Evolutionary conservation across 768 basidiomycete species (phyloP).

Genomic region (Xerocomellus intermedius): DNA sequence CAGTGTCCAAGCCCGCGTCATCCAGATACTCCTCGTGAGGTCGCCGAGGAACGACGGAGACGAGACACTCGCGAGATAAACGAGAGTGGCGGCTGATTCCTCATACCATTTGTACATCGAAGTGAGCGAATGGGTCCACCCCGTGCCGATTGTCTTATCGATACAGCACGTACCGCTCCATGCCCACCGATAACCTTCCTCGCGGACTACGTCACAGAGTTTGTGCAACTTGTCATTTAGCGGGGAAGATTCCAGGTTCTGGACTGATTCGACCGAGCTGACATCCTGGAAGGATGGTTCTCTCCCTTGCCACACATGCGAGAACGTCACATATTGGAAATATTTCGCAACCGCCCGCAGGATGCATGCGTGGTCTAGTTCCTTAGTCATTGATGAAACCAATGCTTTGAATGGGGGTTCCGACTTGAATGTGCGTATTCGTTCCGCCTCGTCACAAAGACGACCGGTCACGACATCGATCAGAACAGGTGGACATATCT

Average conservation of each 20-base stretch:
- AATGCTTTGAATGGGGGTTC: neutral
- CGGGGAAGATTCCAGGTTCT: neutral
- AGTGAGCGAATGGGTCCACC: neutral
- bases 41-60: too few relatives aligned
- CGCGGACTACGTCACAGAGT: neutral
- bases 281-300: neutral
- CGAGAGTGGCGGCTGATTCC: slow-evolving; percentile 2
- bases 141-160: neutral
- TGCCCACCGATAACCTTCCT: neutral
- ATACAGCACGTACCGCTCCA: slow-evolving; percentile 8
- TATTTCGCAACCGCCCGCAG: neutral
- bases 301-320: neutral
- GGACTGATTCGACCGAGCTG: neutral
- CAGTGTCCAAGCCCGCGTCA: too few relatives aligned
- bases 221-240: neutral
- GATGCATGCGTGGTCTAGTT: neutral
- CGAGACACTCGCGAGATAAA: neutral
- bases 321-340: slow-evolving; percentile 1
- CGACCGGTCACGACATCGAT: neutral
- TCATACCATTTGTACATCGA: slow-evolving; percentile 11
- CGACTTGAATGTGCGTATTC: neutral
- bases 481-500: neutral
- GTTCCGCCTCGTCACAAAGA: neutral
- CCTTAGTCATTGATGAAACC: neutral
- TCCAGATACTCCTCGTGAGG: too few relatives aligned